These are phyloP conservation scores for Cardiospermum halicacabum DNA, from an alignment of 345 rosid genomes.

Conservation along the genomic window DNA sequence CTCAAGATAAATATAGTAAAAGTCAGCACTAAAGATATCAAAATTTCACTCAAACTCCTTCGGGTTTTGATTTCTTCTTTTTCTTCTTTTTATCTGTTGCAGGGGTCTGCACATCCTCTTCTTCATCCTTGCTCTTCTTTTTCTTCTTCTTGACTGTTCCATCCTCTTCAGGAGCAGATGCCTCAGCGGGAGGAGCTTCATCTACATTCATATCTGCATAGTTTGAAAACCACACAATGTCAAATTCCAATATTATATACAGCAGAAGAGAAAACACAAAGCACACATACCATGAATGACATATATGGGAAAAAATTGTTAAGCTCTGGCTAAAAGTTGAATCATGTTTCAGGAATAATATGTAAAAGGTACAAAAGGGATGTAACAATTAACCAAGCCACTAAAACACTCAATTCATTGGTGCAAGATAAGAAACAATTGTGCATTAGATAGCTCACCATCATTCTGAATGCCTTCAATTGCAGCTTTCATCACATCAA, in stretches of 20 bases:
- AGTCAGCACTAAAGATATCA: not conserved
- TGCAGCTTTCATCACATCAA: conserved; percentile 91
- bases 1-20: not conserved
- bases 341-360: not conserved
- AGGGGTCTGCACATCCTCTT: conserved; percentile 21
- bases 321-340: not conserved
- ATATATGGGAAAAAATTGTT: not conserved
- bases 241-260: not conserved
- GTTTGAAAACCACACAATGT: conserved; percentile 1
- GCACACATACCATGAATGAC: not conserved
- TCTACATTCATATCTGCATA: conserved; percentile 41
- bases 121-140: conserved; percentile 36
- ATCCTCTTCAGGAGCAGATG: conserved; percentile 30
- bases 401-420: not conserved
- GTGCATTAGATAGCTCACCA: conserved; percentile 32
- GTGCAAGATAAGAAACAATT: not conserved
- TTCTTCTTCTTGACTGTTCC: conserved; percentile 38
- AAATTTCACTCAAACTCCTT: conserved; percentile 33
- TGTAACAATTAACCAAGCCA: not conserved
- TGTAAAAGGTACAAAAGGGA: not conserved
- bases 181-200: conserved; percentile 38
- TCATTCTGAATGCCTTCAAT: conserved; percentile 40
- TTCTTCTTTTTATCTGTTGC: conserved; percentile 37
- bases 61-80: conserved; percentile 35
- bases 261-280: not conserved